These are phyloP conservation scores for Cytospora schulzeri DNA, from an alignment of 2,329 filamentous ascomycete genomes.

Conservation along the genomic window DNA sequence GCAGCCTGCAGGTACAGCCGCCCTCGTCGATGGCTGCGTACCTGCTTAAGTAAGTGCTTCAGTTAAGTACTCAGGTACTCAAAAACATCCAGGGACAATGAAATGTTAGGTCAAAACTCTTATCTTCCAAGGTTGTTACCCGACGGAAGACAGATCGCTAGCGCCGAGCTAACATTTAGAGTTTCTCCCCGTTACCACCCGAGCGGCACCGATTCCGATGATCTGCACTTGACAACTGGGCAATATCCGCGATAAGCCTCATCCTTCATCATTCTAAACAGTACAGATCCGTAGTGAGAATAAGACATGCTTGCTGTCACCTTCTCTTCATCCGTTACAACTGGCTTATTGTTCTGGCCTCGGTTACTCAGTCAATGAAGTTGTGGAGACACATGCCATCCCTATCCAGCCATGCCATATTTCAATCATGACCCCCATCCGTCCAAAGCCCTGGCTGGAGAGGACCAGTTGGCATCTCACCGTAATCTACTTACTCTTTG, in stretches of 20 bases:
- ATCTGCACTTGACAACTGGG: not conserved
- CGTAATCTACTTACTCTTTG: not conserved
- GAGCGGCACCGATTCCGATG: not conserved
- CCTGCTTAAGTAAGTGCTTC: too few species aligned
- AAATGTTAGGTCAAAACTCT: not conserved
- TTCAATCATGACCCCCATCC: not conserved
- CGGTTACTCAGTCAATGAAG: not conserved
- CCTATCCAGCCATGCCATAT: not conserved
- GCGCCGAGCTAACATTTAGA: not conserved
- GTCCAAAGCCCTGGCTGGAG: too few species aligned
- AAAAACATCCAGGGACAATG: not conserved
- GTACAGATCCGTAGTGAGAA: too few species aligned
- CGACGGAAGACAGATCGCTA: not conserved
- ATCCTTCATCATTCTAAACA: not conserved
- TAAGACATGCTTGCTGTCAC: too few species aligned
- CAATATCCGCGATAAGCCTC: not conserved
- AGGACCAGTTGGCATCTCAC: not conserved
- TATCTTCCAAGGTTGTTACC: too few species aligned
- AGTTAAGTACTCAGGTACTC: too few species aligned
- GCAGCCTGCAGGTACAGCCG: too few species aligned
- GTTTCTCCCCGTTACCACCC: not conserved
- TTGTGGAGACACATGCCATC: not conserved
- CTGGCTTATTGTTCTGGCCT: too few species aligned
- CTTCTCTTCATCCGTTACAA: too few species aligned
- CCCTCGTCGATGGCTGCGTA: not conserved